Conservation (phyloP, 106 monocot genomes). For the Alisma plantagoaquatica region DNA sequence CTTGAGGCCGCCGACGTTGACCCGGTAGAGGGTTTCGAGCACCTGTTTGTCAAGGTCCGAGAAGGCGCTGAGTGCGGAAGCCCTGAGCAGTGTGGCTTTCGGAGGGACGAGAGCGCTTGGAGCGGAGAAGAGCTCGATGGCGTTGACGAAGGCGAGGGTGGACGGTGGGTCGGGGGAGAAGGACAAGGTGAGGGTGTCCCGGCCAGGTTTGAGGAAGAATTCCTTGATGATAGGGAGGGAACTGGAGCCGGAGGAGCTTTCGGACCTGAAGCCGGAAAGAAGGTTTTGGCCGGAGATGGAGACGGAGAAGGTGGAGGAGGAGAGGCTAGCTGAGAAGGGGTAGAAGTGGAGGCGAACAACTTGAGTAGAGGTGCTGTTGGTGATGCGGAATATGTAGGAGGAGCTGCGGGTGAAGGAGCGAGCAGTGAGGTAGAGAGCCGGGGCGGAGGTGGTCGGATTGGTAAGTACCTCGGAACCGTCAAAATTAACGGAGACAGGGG, state of each 20-base stretch:
- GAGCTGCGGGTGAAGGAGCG: conserved; percentile 42
- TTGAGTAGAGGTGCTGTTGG: conserved; percentile 9
- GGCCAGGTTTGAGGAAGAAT: too few species aligned
- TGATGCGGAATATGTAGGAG: conserved; percentile 41
- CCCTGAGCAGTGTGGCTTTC: conserved; percentile 23
- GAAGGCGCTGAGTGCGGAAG: conserved; percentile 12
- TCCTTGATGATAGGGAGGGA: too few species aligned
- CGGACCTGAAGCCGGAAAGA: too few species aligned
- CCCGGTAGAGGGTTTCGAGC: conserved; percentile 44
- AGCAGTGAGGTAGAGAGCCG: conserved; percentile 35
- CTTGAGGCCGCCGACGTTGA: conserved; percentile 71
- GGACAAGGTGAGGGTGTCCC: too few species aligned
- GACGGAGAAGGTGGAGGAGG: conserved; percentile 56
- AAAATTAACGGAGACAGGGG: too few species aligned
- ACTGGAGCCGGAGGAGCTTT: too few species aligned
- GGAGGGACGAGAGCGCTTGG: conserved; percentile 47
- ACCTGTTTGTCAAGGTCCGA: conserved; percentile 26
- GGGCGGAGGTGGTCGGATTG: too few species aligned
- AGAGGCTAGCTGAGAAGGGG: too few species aligned
- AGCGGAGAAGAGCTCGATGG: too few species aligned
- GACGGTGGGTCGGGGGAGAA: conserved; percentile 14
- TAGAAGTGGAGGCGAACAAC: too few species aligned
- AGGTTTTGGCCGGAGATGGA: conserved; percentile 66
- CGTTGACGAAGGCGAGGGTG: too few species aligned
- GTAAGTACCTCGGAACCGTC: conserved; percentile 3